phyloP scores from a whole-genome alignment of 2,329 filamentous ascomycete genomes.

The Clarireedia hainanense region DNA sequence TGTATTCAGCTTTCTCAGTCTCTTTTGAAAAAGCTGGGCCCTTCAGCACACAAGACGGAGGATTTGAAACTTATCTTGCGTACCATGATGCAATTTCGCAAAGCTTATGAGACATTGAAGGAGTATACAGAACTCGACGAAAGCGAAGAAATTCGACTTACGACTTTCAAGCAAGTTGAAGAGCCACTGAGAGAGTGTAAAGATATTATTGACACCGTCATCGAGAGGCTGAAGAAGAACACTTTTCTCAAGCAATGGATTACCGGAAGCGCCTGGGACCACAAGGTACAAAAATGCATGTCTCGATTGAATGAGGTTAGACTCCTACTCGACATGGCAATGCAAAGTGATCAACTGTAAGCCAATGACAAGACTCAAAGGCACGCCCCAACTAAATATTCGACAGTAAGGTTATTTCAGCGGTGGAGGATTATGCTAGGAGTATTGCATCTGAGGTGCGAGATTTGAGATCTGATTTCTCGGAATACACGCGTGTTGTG shows the following conservation, averaged over 20 bases:
- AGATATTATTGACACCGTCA: neutral
- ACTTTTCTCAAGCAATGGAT: neutral
- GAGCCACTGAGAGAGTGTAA: neutral
- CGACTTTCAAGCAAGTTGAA: neutral
- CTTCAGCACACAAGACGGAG: neutral
- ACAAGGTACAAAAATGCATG: neutral
- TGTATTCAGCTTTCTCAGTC: neutral
- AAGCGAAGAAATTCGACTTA: neutral
- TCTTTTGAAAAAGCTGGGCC: neutral
- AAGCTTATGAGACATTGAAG: neutral
- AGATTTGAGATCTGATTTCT: neutral
- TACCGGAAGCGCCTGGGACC: neutral
- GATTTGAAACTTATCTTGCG: neutral
- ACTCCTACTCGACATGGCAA: neutral
- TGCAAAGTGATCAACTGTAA: conserved; percentile 1
- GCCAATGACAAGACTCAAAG: neutral
- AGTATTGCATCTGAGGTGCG: neutral
- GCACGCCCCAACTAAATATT: neutral
- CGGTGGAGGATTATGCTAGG: neutral
- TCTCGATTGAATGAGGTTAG: neutral
- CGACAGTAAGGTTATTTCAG: neutral
- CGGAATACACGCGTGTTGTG: neutral
- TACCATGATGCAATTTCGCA: neutral
- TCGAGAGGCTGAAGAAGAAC: neutral
- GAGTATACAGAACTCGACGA: neutral